Conservation (phyloP, 345 rosid species). For the Eucalyptus pumila region DNA sequence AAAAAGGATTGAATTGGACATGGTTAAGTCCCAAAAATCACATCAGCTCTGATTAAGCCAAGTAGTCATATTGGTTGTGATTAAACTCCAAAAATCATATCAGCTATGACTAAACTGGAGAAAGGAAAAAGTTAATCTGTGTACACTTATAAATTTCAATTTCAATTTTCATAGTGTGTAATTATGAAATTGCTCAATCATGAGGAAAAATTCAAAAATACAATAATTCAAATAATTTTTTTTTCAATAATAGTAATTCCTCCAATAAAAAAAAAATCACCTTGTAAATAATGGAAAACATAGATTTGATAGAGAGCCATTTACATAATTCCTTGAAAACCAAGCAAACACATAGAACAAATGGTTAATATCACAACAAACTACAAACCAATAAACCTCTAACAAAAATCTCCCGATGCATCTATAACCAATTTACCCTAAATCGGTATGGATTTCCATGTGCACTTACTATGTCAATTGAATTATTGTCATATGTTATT, state of each 20-base stretch:
- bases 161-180: neutral
- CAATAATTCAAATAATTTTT: neutral
- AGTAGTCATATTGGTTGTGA: neutral
- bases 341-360: neutral
- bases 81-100: neutral
- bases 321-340: neutral
- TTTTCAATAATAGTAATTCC: neutral
- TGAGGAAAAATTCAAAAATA: neutral
- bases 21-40: fast-evolving
- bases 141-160: neutral
- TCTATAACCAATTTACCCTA: neutral
- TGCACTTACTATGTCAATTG: neutral
- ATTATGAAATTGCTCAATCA: neutral
- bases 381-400: neutral
- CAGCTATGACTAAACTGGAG: neutral
- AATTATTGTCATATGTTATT: no score
- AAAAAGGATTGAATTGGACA: neutral
- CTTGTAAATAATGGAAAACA: neutral
- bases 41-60: neutral
- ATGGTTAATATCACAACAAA: neutral
- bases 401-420: fast-evolving
- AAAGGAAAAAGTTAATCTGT: neutral
- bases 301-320: neutral
- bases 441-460: neutral
- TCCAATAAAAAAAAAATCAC: neutral